Evolutionary conservation across 2,329 filamentous ascomycete species (phyloP).

Genomic region (Hymenoscyphus occultus): DNA sequence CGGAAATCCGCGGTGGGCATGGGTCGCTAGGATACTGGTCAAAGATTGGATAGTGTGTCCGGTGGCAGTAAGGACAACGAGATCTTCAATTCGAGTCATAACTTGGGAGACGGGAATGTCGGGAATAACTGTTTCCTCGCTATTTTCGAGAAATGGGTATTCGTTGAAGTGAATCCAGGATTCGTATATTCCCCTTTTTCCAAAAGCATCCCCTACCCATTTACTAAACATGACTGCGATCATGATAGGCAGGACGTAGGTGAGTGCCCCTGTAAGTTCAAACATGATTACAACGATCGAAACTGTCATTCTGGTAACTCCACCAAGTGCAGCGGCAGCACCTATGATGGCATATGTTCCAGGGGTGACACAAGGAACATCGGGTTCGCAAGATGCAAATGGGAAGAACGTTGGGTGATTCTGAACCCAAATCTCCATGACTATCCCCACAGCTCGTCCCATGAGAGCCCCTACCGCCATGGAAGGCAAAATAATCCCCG

Average conservation of each 20-base stretch:
- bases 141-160: slow-evolving; percentile 93
- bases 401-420: slow-evolving; percentile 73
- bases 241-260: slow-evolving; percentile 98
- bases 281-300: slow-evolving; percentile 99
- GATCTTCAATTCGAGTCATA: slow-evolving; percentile 90
- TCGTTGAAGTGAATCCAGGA: slow-evolving; percentile 96
- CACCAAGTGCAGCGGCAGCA: slow-evolving; percentile 88
- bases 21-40: slow-evolving; percentile 64
- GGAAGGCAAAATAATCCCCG: slow-evolving; percentile 91
- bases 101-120: slow-evolving; percentile 83
- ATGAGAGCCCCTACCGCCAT: slow-evolving; percentile 93
- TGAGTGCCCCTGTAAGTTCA: slow-evolving; percentile 91
- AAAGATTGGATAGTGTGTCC: slow-evolving; percentile 83
- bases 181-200: slow-evolving; percentile 91
- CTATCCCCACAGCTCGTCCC: slow-evolving; percentile 83
- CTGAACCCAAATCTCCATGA: slow-evolving; percentile 84
- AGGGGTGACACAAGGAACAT: slow-evolving; percentile 83
- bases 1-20: slow-evolving; percentile 87
- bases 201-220: slow-evolving; percentile 96
- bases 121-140: slow-evolving; percentile 72
- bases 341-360: slow-evolving; percentile 97
- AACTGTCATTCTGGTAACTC: slow-evolving; percentile 93
- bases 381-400: slow-evolving; percentile 79
- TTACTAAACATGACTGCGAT: slow-evolving; percentile 97
- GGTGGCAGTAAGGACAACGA: slow-evolving; percentile 81